Base-by-base conservation (phyloP, 805 yeast genomes). In the Starmerella tilneyi region DNA sequence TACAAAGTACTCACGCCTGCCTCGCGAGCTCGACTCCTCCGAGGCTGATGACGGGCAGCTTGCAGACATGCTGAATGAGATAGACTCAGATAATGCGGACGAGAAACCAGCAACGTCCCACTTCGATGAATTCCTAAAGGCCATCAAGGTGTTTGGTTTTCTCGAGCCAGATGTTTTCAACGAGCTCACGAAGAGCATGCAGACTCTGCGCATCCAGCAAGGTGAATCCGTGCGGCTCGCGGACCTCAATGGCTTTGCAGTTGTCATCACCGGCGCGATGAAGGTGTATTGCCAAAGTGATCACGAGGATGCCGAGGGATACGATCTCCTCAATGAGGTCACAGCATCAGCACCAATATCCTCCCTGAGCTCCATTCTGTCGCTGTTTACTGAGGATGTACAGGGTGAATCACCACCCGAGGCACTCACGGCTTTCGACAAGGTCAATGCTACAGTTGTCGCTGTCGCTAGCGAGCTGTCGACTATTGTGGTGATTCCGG, bases 141-240 rank as follows among this genome's bases (percentile, higher is more conserved):
- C 96, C 3, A 84, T 92, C 52, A 86, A 85, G 63, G 81, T 92
- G 6, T 92, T 89, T 66, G 97, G 97, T 2, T 89, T 89, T 61
- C 69, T 89, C 40, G 97, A 89, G 53, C 73, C 80, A 49, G 81
- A 84, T 2, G 96, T 89, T 1, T 88, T 89, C 62, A 94, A 88
- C 59, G 97, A 88, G 57, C 71, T 89, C 55, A 88, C 97, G 3
- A 80, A 83, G 58, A 81, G 81, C 49, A 85, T 89, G 84, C 84
- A 84, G 44, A 89, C 97, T 0, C 85, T 84, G 58, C 81, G 83
- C 49, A 61, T 89, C 30, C 78, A 78, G 22, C 72, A 75, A 5
- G 89, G 84, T 29, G 97, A 89, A 59, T 71, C 81, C 9, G 64
- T 92, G 27, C 71, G 77, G 40, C 63, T 89, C 31, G 84, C 82